Evolutionary conservation across 202 grass and related monocot species (phyloP), one percentile per base, ranked within the genome.

Genomic region (Zizania palustris): DNA sequence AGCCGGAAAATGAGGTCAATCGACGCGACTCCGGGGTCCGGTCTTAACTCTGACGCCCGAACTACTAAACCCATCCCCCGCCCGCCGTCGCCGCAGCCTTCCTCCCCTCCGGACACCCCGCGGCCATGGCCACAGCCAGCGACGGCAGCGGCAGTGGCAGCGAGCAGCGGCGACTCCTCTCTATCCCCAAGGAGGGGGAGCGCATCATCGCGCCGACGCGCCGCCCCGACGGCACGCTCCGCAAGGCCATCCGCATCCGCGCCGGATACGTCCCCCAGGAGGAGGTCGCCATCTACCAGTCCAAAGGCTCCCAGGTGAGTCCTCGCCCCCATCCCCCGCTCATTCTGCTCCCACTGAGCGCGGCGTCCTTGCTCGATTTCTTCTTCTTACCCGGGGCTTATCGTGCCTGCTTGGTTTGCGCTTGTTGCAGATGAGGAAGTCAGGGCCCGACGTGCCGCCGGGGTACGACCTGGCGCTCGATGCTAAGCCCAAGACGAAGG

Each of bases 261-360:
- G 95, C 95, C 18, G 95, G 95, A 3, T 97, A 97, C 83, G 85
- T 88, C 37, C 89, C 91, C 59, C 95, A 98, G 84, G 95, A 94
- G 68, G 95, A 98, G 86, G 95, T 98, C 40, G 89, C 89, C 82
- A 88, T 94, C 81, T 92, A 97, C 71, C 95, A 97, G 77, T 90
- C 95, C 73, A 97, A 97, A 79, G 95, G 91, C 36, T 77, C 83
- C 13, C 76, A 86, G 16, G 96, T 98, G 86, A 92, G 87, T 75
- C 51, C 63, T 45, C 73, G 3, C 28, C 28, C 28, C 42, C 62
- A 35, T 46, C 19, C 57, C 59, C 28, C 51, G 15, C 54, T 44
- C 73, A 64, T 82, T 67, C 53, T 42, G 63, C 22, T 35, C 79
- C 28, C 2, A 1, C 43, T 33, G 48, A 51, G 21, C n/a, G 7